phyloP scores from a whole-genome alignment of 2,329 filamentous ascomycete genomes.

The Arthroderma sp. region DNA sequence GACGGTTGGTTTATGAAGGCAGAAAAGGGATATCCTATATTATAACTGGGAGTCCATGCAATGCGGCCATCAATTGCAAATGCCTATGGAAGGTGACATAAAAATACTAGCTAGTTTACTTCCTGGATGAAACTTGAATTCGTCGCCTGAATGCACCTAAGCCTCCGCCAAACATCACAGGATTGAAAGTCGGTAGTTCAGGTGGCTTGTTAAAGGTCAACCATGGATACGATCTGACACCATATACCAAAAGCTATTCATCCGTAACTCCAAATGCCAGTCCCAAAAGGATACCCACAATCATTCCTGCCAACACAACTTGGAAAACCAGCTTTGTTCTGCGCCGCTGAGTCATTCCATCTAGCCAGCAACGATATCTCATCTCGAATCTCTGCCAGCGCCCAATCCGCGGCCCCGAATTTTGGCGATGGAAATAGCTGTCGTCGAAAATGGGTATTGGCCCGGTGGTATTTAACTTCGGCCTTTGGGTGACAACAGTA shows the following conservation, averaged over 20 bases:
- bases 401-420: neutral
- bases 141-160: neutral
- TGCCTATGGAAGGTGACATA: neutral
- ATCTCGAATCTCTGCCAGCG: neutral
- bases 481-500: neutral
- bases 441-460: neutral
- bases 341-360: neutral
- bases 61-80: neutral
- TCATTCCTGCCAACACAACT: constrained; percentile 6
- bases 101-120: neutral
- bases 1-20: too few relatives aligned
- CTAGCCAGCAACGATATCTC: constrained; percentile 3
- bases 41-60: neutral
- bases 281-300: constrained; percentile 4
- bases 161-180: neutral
- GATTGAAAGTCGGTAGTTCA: neutral
- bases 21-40: neutral
- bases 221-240: neutral
- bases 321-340: constrained; percentile 4
- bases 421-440: neutral
- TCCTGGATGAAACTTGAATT: neutral
- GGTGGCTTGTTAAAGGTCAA: neutral
- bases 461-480: neutral
- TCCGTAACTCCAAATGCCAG: constrained; percentile 4
- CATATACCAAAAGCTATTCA: neutral